Conservation (phyloP, 108 stramenopile genomes). For the Cyclotella atomus region DNA sequence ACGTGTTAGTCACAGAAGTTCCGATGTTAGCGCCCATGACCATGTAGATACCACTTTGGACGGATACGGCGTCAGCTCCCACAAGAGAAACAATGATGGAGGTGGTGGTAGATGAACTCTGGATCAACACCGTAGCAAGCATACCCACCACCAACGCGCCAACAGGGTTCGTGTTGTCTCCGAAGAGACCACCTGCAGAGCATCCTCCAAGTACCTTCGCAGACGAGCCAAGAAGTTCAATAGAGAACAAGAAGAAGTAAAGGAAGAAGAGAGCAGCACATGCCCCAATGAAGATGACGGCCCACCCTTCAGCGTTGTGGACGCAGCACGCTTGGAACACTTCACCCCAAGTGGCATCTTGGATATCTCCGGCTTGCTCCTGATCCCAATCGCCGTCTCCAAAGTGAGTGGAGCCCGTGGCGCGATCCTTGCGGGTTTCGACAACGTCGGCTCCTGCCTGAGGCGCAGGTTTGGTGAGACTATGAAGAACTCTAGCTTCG, state of each 20-base stretch:
- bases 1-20: conserved; percentile 83
- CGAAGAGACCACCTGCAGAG: conserved; percentile 78
- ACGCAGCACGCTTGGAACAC: conserved; percentile 74
- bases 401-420: conserved; percentile 69
- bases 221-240: conserved; percentile 77
- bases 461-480: background rate
- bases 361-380: conserved; percentile 29
- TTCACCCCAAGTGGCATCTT: conserved; percentile 80
- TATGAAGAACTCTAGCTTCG: conserved; percentile 3
- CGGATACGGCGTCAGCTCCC: conserved; percentile 66
- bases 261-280: conserved; percentile 73
- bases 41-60: conserved; percentile 84
- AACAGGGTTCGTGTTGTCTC: conserved; percentile 85
- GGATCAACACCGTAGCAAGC: conserved; percentile 82
- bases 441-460: conserved; percentile 1
- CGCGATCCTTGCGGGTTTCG: conserved; percentile 57
- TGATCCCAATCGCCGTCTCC: conserved; percentile 65
- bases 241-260: conserved; percentile 89
- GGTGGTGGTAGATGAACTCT: conserved; percentile 90
- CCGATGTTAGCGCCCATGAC: conserved; percentile 94
- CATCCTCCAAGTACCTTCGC: conserved; percentile 89
- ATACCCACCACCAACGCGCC: conserved; percentile 87
- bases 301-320: conserved; percentile 70
- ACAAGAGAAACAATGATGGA: conserved; percentile 88
- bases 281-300: conserved; percentile 55